Evolutionary conservation across 805 yeast genomes (phyloP), one percentile per base, ranked within the genome.

Genomic region (Nakazawaea ernobii): DNA sequence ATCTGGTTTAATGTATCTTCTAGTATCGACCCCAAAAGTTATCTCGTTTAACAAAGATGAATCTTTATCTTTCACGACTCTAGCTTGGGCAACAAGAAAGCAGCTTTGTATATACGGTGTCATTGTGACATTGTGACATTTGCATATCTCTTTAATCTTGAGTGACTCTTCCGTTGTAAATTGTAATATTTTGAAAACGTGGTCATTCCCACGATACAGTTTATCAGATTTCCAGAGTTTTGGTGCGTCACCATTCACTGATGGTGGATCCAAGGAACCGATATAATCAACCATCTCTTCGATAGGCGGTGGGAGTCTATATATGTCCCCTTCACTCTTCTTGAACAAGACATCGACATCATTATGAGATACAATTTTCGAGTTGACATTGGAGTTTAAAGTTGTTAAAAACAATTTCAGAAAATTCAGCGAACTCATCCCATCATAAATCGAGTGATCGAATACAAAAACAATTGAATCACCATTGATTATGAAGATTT

Each of bases 381-480:
- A 13, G 5, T 17, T 9, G 13, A 17, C n/a, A 14, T n/a, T 15
- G 4, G 39, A 10, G 40, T 42, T 46, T 30, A 46, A 36, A 3
- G 20, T 15, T 15, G n/a, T 11, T 6, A 46, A 11, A 38, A 46
- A 46, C 4, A 20, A 6, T 10, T 41, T 17, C 42, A 43, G 29
- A 32, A 39, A 28, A 14, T 33, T 29, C 7, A 39, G 17, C 3
- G 42, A 15, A 35, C 47, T 43, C 36, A 43, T 30, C 7, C 47
- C 50, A 48, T 48, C 50, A 13, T 14, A 48, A 8, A 48, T 27
- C 1, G 35, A 15, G 30, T 48, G 50, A 35, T 46, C 49, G 13
- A 46, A 35, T 7, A 36, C 42, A 14, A 41, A 41, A n/a, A 29
- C 8, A 4, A 46, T 13, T 8, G 9, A 35, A 14, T 17, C n/a